A percentile compares a stretch with the other conserved stretches of the same genome.
Evolutionary conservation across 2,329 filamentous ascomycete genomes (phyloP).

Genomic region (Hymenoscyphus salicellus): DNA sequence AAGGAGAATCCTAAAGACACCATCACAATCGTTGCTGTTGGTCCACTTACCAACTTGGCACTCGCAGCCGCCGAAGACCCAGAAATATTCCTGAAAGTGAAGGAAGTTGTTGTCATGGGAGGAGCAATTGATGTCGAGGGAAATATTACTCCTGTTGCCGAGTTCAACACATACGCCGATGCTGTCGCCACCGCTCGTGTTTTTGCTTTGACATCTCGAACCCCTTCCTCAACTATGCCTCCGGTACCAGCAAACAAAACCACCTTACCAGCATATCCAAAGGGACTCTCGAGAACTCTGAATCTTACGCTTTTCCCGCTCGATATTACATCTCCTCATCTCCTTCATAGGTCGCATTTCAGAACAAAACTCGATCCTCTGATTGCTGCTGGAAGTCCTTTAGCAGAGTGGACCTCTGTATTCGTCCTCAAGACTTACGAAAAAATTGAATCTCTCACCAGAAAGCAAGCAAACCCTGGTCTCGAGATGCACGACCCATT

Average conservation of each 20-base stretch:
- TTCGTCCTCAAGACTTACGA: conserved; percentile 70
- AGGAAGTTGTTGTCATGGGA: conserved; percentile 94
- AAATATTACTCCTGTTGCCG: conserved; percentile 80
- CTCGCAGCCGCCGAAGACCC: conserved; percentile 84
- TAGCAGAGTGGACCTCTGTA: conserved; percentile 69
- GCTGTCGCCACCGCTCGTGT: conserved; percentile 72
- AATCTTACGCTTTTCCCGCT: conserved; percentile 71
- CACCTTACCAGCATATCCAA: conserved; percentile 60
- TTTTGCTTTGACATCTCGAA: conserved; percentile 71
- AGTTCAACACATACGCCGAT: conserved; percentile 96
- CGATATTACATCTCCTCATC: conserved; percentile 72
- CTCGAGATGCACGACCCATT: conserved; percentile 72
- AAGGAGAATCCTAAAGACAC: conserved; percentile 77
- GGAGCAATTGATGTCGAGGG: conserved; percentile 76
- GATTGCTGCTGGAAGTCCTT: conserved; percentile 62
- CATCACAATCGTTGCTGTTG: conserved; percentile 85
- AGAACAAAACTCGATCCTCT: conserved; percentile 52
- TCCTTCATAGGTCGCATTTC: conserved; percentile 61
- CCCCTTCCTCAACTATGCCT: conserved; percentile 77
- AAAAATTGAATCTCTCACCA: conserved; percentile 63
- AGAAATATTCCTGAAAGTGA: conserved; percentile 81
- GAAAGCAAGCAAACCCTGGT: conserved; percentile 58
- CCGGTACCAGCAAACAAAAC: conserved; percentile 53
- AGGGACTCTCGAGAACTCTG: conserved; percentile 58
- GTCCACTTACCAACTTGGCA: conserved; percentile 90